phyloP scores from a whole-genome alignment of 331 rosid genomes.

The Phaseolus coccineus region DNA sequence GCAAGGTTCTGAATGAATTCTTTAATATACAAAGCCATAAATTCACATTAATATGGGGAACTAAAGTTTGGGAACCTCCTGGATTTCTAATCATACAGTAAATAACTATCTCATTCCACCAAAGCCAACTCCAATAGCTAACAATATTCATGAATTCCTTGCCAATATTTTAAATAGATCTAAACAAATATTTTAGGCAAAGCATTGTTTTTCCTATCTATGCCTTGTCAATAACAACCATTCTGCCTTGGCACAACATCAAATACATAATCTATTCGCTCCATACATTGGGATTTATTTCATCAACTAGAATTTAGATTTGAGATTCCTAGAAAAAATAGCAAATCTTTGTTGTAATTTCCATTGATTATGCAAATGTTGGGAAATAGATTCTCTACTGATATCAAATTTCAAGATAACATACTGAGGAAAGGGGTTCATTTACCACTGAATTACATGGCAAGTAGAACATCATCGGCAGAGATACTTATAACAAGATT shows the following conservation, averaged over 20 bases:
- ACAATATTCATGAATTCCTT: neutral
- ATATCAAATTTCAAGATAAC: constrained; percentile 6
- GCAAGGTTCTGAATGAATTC: neutral
- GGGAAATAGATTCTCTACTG: constrained; percentile 24
- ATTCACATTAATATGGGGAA: neutral
- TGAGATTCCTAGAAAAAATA: constrained; percentile 27
- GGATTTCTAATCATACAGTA: constrained; percentile 16
- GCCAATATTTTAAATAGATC: neutral
- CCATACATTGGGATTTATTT: neutral
- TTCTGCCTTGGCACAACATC: constrained; percentile 9
- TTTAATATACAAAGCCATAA: constrained; percentile 1
- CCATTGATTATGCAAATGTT: constrained; percentile 37
- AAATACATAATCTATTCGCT: neutral
- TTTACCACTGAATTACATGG: constrained; percentile 20
- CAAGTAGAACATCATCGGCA: constrained; percentile 21
- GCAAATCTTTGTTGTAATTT: neutral
- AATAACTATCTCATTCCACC: constrained; percentile 17
- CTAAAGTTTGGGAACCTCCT: neutral
- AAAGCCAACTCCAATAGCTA: constrained; percentile 4
- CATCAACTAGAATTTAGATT: constrained; percentile 26
- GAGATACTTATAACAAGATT: constrained; percentile 12
- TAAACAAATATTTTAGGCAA: neutral
- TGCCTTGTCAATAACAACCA: constrained; percentile 1
- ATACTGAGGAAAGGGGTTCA: constrained; percentile 3
- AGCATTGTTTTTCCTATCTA: neutral